A percentile compares a stretch with the other conserved stretches of the same genome.
These are phyloP conservation scores for Tuber borchii DNA, from an alignment of 495 filamentous ascomycete species.

Conservation along the genomic window DNA sequence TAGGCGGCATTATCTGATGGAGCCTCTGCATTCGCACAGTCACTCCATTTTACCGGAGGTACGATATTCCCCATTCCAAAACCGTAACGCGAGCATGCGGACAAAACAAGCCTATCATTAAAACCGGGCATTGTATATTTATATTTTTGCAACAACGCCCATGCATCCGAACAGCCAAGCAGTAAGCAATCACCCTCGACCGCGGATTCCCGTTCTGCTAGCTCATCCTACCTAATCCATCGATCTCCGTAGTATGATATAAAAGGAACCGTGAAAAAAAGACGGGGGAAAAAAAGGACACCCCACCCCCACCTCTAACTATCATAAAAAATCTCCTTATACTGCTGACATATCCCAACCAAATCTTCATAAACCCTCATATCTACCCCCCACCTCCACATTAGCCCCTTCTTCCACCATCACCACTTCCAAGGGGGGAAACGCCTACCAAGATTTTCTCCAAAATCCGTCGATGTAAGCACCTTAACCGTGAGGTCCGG, in stretches of 20 bases:
- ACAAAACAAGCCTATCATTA: not conserved
- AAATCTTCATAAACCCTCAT: conserved; percentile 71
- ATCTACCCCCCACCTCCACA: conserved; percentile 51
- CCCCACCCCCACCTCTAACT: conserved; percentile 23
- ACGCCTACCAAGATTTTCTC: conserved; percentile 57
- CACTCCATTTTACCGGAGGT: not conserved
- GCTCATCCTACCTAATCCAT: not conserved
- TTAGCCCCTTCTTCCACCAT: conserved; percentile 3
- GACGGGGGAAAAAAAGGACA: not conserved
- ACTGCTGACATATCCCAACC: conserved; percentile 80
- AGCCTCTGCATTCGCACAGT: conserved; percentile 2
- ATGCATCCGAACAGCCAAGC: not conserved
- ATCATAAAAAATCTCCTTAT: conserved; percentile 73
- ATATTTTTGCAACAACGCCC: not conserved
- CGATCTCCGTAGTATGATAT: not conserved
- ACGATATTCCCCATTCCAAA: not conserved
- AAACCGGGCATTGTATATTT: not conserved
- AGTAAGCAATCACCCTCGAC: not conserved
- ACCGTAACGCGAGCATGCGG: not conserved
- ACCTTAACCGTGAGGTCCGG: conserved; percentile 69
- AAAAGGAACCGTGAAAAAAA: not conserved
- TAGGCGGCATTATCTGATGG: not conserved
- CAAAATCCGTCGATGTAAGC: conserved; percentile 71
- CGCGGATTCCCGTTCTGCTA: too few species aligned
- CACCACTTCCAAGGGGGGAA: conserved; percentile 20